Base-by-base conservation (phyloP, 2,329 filamentous ascomycete species). In the Penicillium olsonii region DNA sequence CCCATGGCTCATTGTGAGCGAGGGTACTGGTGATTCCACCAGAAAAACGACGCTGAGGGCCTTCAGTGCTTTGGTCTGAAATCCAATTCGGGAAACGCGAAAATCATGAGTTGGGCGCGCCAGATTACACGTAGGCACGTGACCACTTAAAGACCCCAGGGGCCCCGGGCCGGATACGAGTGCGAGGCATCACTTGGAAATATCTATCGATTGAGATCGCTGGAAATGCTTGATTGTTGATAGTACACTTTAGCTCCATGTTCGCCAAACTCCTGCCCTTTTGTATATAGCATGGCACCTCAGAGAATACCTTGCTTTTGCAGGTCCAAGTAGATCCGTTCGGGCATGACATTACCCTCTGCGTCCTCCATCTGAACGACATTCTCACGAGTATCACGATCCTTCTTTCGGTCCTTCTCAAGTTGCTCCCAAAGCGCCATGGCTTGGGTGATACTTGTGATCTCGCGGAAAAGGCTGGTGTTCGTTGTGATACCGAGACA, bases 311-410 rank as follows among this genome's bases (percentile, higher is more conserved):
- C 92, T 69, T 95, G 90, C 75, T 95, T 95, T 72, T 90, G 88
- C 72, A 97, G 74, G 79, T 99, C 94, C 59, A 92, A 86, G 71
- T 96, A 99, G 46, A 99, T 92, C 79, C 96, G 95, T 75, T 96
- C 91, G 0, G 95, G 94, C 94, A 99, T 99, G 49, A 99, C 94
- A 65, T 99, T 97, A 39, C 94, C 94, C 68, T 95, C 89, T 0
- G 84, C 88, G 70, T 99, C 94, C 78, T 99, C 94, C 94, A 99
- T 99, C 78, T 99, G 91, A 42, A 97, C 90, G 9, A 99, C 83
- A 52, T 87, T 90, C 33, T 92, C 90, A 37, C 88, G 87, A 54
- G 87, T 84, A 1, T 87, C 78, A 68, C 85, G 87, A 56, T 84
- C 84, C 70, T 84, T 87, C 78, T 88, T 90, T 72, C 88, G 87